Evolutionary conservation across 495 filamentous ascomycete genomes (phyloP), one percentile per base, ranked within the genome.

Genomic region (Astrothelium subdiscretum): DNA sequence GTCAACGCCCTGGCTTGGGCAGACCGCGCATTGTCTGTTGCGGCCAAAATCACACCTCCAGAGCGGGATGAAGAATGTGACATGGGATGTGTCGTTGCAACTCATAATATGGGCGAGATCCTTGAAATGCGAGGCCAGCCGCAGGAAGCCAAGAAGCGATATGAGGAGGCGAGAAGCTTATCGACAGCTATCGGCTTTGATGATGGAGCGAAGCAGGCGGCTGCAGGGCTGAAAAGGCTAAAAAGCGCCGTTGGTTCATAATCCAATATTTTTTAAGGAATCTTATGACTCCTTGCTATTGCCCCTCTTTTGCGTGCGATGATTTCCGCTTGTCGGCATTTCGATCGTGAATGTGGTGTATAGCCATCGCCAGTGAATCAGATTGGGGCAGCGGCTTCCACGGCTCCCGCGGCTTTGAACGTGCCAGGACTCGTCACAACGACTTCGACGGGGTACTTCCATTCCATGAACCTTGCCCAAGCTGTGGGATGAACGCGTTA

Each of bases 31-130:
- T 68, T 90, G 11, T 77, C 79, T 26, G 76, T 88, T 32, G 80
- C 83, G 0, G 74, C 71, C 10, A 75, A 70, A 5, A 87, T 90
- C 31, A 61, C 75, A 29, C 79, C 81, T 15, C 78, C 80, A 6
- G 69, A 85, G n/a, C 76, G 87, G 52, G 90, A 84, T 3, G 79
- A 85, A 32, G 88, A 95, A 69, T 97, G 94, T 70, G 90, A 95
- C 74, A 66, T 84, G n/a, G 88, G 84, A 15, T 97, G 94, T 71
- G 87, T 86, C 0, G 85, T 83, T 11, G 88, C 92, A n/a, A 86
- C 85, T 43, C 85, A 88, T 71, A 96, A 95, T 72, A 79, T 97
- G 52, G 94, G 85, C 13, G 87, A 91, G 63, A 82, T 98, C 65
- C 85, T 90, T 0, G 80, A 86, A 63, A 82, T 90, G 78, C 72